Conservation (phyloP, 2,329 filamentous ascomycete genomes). For the Sordariomycetes sp. region DNA sequence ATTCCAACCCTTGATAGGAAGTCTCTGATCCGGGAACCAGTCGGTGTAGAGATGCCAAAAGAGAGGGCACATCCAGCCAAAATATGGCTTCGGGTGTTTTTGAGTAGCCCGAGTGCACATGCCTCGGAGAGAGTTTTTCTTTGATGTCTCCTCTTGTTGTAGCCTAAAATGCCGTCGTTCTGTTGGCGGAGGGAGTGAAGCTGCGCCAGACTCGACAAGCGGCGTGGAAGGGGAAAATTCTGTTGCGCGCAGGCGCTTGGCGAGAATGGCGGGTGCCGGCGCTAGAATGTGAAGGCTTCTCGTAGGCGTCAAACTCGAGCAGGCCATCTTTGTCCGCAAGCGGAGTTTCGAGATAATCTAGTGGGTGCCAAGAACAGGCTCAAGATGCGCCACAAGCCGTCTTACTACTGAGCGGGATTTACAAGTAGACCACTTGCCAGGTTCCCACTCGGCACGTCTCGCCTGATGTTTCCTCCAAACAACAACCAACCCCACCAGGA, state of each 20-base stretch:
- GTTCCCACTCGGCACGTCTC: not conserved
- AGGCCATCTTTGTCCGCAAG: not conserved
- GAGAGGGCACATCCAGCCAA: constrained; percentile 39
- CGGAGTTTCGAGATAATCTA: not conserved
- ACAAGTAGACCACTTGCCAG: not conserved
- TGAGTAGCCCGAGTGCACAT: too few relatives aligned
- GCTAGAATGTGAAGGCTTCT: not conserved
- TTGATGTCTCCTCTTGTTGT: too few relatives aligned
- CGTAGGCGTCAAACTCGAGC: not conserved
- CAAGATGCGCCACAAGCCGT: not conserved
- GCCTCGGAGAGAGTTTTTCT: too few relatives aligned
- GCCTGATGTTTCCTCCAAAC: not conserved
- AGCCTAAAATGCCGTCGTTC: too few relatives aligned
- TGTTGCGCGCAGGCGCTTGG: too few relatives aligned
- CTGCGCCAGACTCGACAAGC: too few relatives aligned
- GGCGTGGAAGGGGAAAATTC: too few relatives aligned
- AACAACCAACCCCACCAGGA: not conserved
- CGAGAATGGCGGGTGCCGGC: too few relatives aligned
- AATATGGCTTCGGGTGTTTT: not conserved
- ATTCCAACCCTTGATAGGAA: constrained; percentile 48
- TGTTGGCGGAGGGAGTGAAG: too few relatives aligned
- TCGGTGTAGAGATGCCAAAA: constrained; percentile 48
- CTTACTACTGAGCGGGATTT: not conserved
- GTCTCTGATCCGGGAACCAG: constrained; percentile 23
- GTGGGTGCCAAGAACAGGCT: not conserved